These are phyloP conservation scores for Trypanosoma melophagium DNA, from an alignment of 208 protist genomes.

Conservation along the genomic window DNA sequence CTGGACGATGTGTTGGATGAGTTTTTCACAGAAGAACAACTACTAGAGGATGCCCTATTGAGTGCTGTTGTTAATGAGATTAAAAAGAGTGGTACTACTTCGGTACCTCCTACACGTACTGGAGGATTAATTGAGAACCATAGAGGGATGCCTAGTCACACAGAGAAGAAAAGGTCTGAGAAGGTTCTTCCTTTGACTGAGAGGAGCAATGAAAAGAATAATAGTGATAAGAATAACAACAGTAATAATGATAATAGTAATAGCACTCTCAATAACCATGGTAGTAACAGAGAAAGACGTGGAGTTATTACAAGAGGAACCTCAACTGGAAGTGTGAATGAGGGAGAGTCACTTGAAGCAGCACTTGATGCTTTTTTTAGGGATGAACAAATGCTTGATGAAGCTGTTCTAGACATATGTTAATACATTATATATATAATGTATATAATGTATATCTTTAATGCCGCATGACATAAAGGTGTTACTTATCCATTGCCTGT, in stretches of 20 bases:
- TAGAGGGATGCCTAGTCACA: too few species aligned
- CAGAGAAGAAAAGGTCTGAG: too few species aligned
- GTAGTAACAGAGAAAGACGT: neutral
- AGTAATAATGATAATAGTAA: neutral
- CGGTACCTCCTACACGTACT: neutral
- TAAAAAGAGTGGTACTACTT: neutral
- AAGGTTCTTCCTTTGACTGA: too few species aligned
- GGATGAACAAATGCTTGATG: conserved; percentile 21
- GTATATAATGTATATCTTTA: too few species aligned
- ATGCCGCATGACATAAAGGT: too few species aligned
- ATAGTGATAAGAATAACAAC: neutral
- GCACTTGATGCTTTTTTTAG: conserved; percentile 21
- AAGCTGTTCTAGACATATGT: neutral
- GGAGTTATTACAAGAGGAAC: neutral
- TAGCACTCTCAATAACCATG: too few species aligned
- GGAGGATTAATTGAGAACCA: too few species aligned
- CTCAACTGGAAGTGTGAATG: neutral
- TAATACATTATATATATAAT: neutral
- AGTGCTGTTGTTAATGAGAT: neutral
- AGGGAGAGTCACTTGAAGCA: conserved; percentile 10
- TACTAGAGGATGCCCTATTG: conserved; percentile 7
- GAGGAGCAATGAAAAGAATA: neutral
- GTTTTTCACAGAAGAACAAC: conserved; percentile 10
- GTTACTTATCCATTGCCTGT: too few species aligned
- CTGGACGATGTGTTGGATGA: conserved; percentile 21